Percentiles rank a stretch among this genome's conserved stretches.
Conservation (phyloP, 2,329 filamentous ascomycete genomes). For the Coniochaeta ligniaria region DNA sequence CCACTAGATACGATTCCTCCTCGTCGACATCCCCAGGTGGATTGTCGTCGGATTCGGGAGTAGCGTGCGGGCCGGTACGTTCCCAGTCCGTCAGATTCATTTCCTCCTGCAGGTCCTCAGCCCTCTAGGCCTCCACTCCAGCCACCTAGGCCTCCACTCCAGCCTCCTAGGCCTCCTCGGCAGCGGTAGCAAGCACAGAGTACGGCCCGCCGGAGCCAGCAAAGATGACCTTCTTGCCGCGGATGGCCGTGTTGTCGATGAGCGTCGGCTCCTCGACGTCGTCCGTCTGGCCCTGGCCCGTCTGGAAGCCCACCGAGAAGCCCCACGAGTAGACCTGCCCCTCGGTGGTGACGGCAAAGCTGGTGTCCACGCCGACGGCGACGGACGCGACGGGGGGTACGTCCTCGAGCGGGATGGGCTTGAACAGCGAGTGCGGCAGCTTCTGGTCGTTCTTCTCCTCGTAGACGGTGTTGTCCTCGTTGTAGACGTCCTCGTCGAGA, state of each 20-base stretch:
- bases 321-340: constrained; percentile 75
- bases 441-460: constrained; percentile 44
- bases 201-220: constrained; percentile 89
- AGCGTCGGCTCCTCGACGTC: constrained; percentile 71
- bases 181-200: constrained; percentile 50
- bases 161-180: constrained; percentile 9
- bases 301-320: constrained; percentile 75
- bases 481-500: constrained; percentile 47
- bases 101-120: too few relatives aligned
- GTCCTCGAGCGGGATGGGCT: constrained; percentile 63
- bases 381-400: constrained; percentile 50
- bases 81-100: too few relatives aligned
- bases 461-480: constrained; percentile 51
- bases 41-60: too few relatives aligned
- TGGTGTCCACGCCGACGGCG: constrained; percentile 64
- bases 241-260: constrained; percentile 79
- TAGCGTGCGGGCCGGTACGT: too few relatives aligned
- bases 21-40: too few relatives aligned
- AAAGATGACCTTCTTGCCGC: constrained; percentile 65
- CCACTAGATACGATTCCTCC: too few relatives aligned
- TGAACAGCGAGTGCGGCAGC: constrained; percentile 12
- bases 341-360: constrained; percentile 59
- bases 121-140: too few relatives aligned
- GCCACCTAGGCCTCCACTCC: not conserved
- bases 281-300: constrained; percentile 69